Evolutionary conservation across 371 early-diverging fungal genomes (phyloP), one percentile per base, ranked within the genome.

Genomic region (Conidiobolus incongruus): DNA sequence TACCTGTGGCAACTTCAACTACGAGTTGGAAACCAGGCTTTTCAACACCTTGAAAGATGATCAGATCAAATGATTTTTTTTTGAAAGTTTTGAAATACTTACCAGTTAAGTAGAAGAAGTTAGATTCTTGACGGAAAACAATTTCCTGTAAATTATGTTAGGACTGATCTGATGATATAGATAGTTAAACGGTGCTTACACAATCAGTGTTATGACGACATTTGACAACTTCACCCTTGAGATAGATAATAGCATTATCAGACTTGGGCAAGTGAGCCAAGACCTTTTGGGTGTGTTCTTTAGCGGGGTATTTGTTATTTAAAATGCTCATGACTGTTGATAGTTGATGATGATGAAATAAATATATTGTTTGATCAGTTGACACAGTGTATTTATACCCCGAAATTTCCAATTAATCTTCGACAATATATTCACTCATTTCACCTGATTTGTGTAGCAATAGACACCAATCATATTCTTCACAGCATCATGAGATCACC

Each of bases 131-230:
- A 12, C 66, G 60, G 38, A 66, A 68, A 39, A 19, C 33, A 19
- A 23, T 23, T 6, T 44, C 44, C 35, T 40, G 15, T 6, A 12
- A 21, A 22, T 7, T 11, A 10, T 6, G 7, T 22, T 21, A 16
- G n/a, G n/a, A n/a, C n/a, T n/a, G n/a, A n/a, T n/a, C n/a, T n/a
- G n/a, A 6, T 17, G 28, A 13, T 28, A 29, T 28, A 7, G 5
- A 28, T 19, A 31, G 8, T 17, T 15, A 13, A 11, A 12, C 30
- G 16, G 13, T 12, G 29, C 54, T 35, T 52, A 56, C 70, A 34
- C 70, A 69, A 53, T 82, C 83, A 15, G 81, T 76, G 52, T 77
- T 68, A 26, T 78, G 78, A 53, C 78, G 70, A 47, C 71, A 64
- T 30, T 57, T 52, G 31, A 65, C 55, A 16, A 68, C 64, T 46